These are phyloP conservation scores for Penicillium silybi DNA, from an alignment of 495 filamentous ascomycete species.

Conservation along the genomic window DNA sequence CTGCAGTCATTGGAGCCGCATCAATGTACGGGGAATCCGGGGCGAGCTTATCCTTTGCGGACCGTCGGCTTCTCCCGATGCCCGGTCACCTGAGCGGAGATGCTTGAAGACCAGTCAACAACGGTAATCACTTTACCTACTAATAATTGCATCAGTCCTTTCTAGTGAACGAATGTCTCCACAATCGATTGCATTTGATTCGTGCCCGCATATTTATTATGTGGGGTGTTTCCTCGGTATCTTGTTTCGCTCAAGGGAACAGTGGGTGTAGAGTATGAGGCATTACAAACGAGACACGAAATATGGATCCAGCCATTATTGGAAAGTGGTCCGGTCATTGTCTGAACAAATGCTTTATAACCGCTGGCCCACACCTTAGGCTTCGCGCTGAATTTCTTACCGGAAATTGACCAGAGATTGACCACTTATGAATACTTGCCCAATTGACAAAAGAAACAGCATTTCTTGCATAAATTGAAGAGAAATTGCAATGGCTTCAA, in stretches of 20 bases:
- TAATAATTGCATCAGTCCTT: background rate
- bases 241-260: background rate
- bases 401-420: too few relatives aligned
- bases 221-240: background rate
- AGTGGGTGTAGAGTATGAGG: background rate
- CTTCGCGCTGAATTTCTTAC: too few relatives aligned
- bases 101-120: background rate
- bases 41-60: background rate
- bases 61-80: constrained; percentile 4
- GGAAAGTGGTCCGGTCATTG: too few relatives aligned
- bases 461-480: too few relatives aligned
- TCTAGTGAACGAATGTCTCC: background rate
- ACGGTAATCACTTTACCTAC: background rate
- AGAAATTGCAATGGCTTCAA: too few relatives aligned
- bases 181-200: constrained; percentile 1
- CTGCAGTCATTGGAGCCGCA: too few relatives aligned
- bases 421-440: too few relatives aligned
- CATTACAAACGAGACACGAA: background rate
- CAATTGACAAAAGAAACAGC: too few relatives aligned
- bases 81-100: constrained; percentile 13
- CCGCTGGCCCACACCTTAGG: too few relatives aligned
- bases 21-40: background rate
- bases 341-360: too few relatives aligned
- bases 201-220: constrained; percentile 15
- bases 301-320: background rate